Evolutionary conservation across 257 asterid species (phyloP).

Genomic region (Scutellaria galericulata): DNA sequence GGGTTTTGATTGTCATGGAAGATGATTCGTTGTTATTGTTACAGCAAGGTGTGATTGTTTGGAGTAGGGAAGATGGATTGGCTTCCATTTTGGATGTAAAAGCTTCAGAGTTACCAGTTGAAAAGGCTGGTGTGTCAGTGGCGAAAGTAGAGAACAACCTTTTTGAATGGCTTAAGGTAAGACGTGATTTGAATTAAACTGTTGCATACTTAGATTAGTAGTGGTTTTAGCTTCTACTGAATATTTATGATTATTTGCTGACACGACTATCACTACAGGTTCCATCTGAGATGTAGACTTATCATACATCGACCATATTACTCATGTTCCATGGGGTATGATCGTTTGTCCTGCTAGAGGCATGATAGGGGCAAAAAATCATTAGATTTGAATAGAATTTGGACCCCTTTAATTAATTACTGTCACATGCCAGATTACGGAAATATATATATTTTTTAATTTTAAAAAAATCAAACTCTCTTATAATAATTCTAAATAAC

Average conservation of each 20-base stretch:
- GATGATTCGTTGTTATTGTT: conserved; percentile 84
- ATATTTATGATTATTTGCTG: conserved; percentile 20
- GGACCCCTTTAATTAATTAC: conserved; percentile 11
- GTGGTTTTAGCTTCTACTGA: conserved; percentile 25
- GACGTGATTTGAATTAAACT: conserved; percentile 21
- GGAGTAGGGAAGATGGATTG: conserved; percentile 96
- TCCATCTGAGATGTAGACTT: conserved; percentile 31
- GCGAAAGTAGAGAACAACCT: conserved; percentile 95
- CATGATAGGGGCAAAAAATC: not conserved
- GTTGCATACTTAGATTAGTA: conserved; percentile 13
- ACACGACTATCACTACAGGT: not conserved
- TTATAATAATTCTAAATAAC: not conserved
- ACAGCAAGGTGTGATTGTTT: conserved; percentile 92
- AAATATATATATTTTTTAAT: not conserved
- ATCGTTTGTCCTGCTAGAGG: conserved; percentile 27
- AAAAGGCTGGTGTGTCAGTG: conserved; percentile 90
- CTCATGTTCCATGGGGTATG: conserved; percentile 22
- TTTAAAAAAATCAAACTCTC: not conserved
- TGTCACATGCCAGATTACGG: conserved; percentile 1
- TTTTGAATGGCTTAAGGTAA: conserved; percentile 96
- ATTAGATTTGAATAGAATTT: conserved; percentile 21
- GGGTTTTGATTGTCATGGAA: conserved; percentile 96
- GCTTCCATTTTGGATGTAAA: conserved; percentile 92
- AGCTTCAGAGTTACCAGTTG: conserved; percentile 86
- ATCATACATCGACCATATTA: not conserved